These are phyloP conservation scores for Irpex lacteus DNA, from an alignment of 1,284 basidiomycete species.

Conservation along the genomic window DNA sequence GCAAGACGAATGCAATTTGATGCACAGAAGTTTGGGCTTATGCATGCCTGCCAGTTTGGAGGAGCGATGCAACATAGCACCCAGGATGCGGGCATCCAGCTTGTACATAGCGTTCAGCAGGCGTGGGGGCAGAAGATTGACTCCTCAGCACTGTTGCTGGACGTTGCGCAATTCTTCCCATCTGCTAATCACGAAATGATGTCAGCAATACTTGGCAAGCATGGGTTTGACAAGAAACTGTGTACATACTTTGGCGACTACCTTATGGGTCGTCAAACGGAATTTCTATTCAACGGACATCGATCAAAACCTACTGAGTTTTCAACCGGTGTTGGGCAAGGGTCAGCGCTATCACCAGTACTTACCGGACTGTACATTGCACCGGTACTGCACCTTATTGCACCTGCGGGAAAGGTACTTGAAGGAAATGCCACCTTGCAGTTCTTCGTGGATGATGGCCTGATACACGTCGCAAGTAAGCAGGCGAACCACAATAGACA, in stretches of 20 bases:
- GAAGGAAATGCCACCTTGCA: not conserved
- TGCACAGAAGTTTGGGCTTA: not conserved
- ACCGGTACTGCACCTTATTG: not conserved
- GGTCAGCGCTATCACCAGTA: not conserved
- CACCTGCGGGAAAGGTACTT: not conserved
- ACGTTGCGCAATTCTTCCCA: not conserved
- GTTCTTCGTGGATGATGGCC: slow-evolving; percentile 11
- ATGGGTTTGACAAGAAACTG: not conserved
- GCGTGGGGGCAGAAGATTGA: not conserved
- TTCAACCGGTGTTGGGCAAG: not conserved
- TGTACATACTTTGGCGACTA: not conserved
- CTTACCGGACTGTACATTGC: not conserved
- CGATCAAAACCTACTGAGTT: not conserved
- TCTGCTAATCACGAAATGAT: not conserved
- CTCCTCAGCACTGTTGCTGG: not conserved
- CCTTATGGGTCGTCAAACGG: not conserved
- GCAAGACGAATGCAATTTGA: not conserved
- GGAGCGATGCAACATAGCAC: not conserved
- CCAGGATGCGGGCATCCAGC: not conserved
- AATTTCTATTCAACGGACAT: not conserved
- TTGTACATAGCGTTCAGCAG: not conserved
- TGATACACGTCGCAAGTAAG: slow-evolving; percentile 3
- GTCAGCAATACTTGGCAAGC: not conserved
- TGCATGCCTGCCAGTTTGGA: not conserved
- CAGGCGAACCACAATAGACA: not conserved